Evolutionary conservation across 805 yeast species (phyloP).

Genomic region (Blastobotrys chiropterorum): DNA sequence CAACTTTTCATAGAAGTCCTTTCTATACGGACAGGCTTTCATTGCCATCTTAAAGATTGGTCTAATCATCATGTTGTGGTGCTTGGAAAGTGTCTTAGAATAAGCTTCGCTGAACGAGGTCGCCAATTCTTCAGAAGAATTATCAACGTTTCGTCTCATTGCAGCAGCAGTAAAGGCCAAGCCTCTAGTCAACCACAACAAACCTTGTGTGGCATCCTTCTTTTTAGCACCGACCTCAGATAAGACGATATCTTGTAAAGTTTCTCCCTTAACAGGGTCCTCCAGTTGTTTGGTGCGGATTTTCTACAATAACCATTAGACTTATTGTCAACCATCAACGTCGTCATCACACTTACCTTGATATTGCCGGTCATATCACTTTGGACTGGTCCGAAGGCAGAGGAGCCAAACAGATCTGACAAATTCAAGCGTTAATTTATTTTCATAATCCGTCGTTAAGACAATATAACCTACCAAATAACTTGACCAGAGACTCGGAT

Average conservation of each 20-base stretch:
- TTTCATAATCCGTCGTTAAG: neutral
- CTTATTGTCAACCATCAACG: too few relatives aligned
- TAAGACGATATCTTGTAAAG: conserved; percentile 72
- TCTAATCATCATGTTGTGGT: conserved; percentile 73
- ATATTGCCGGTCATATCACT: conserved; percentile 86
- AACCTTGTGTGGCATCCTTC: conserved; percentile 84
- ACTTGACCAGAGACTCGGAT: conserved; percentile 71
- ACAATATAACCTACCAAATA: conserved; percentile 49
- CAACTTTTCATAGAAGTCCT: conserved; percentile 73
- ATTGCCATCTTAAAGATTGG: conserved; percentile 89
- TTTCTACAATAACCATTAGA: too few relatives aligned
- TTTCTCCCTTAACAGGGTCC: conserved; percentile 55
- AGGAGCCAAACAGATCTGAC: conserved; percentile 65
- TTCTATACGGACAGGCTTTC: conserved; percentile 92
- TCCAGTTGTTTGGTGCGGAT: conserved; percentile 59
- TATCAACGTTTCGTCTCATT: conserved; percentile 68
- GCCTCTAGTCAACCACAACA: conserved; percentile 77
- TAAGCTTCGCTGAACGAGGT: conserved; percentile 82
- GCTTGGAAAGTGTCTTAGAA: conserved; percentile 68
- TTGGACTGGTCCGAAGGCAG: conserved; percentile 81
- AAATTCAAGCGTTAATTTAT: neutral
- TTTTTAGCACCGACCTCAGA: conserved; percentile 60
- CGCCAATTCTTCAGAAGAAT: conserved; percentile 58
- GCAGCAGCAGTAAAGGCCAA: conserved; percentile 87
- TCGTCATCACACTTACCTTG: conserved; percentile 29